A percentile compares a stretch with the other conserved stretches of the same genome.
Conservation (phyloP, 192 early-diverging fungal species). For the Mortierella antarctica region DNA sequence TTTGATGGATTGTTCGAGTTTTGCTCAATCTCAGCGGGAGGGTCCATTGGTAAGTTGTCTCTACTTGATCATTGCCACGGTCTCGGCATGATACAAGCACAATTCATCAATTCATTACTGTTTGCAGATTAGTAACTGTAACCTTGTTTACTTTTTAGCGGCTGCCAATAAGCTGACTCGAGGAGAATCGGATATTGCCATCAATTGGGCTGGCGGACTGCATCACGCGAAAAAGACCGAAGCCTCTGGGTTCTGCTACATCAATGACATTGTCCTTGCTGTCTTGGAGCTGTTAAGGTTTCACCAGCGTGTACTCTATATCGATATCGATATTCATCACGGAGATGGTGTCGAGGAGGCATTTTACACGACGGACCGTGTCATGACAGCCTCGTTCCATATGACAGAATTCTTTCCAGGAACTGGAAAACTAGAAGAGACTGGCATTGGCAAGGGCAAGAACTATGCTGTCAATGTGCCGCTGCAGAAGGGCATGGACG, state of each 20-base stretch:
- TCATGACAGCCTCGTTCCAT: slow-evolving; percentile 97
- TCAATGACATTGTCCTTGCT: slow-evolving; percentile 93
- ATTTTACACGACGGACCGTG: slow-evolving; percentile 92
- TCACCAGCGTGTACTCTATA: slow-evolving; percentile 93
- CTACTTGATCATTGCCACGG: too few relatives aligned
- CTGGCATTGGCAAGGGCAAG: slow-evolving; percentile 88
- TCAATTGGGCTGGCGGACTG: slow-evolving; percentile 93
- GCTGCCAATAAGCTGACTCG: slow-evolving; percentile 73
- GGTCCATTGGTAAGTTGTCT: slow-evolving; percentile 77
- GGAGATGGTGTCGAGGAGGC: slow-evolving; percentile 97
- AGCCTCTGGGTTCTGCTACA: slow-evolving; percentile 95
- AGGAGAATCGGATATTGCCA: slow-evolving; percentile 73
- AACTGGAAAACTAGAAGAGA: slow-evolving; percentile 91
- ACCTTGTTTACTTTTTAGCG: slow-evolving; percentile 29
- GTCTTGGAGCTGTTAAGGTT: slow-evolving; percentile 78
- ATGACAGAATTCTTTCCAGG: slow-evolving; percentile 98
- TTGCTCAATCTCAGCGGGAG: slow-evolving; percentile 91
- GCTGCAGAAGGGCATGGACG: slow-evolving; percentile 94
- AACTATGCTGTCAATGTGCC: slow-evolving; percentile 97
- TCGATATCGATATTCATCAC: slow-evolving; percentile 94
- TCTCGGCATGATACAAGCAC: too few relatives aligned
- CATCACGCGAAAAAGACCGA: slow-evolving; percentile 86
- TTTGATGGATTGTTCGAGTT: slow-evolving; percentile 98
- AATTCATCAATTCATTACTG: not conserved
- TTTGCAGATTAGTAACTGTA: not conserved